Base-by-base conservation (phyloP, 768 basidiomycete genomes). In the Mycena alexandri region DNA sequence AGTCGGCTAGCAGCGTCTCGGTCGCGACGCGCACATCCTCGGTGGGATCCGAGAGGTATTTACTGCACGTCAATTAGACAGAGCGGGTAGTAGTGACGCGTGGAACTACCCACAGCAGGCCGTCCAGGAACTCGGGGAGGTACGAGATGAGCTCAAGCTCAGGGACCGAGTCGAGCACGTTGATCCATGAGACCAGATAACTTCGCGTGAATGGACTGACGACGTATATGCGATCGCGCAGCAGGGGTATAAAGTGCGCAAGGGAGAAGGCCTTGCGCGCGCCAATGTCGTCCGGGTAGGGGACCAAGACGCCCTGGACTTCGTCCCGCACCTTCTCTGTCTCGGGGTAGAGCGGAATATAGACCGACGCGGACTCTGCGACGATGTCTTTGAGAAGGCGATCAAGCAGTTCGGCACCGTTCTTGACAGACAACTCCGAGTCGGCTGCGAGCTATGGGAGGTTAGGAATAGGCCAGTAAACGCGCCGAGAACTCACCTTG, bases 351-450 rank as follows among this genome's bases (percentile, higher is more conserved):
- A 93, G 89, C 12, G 96, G 95, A 57, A 98, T 91, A 76, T 98
- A 98, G 41, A 93, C 92, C 0, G 96, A 95, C 2, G 97, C 98
- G 10, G 95, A 94, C 79, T 99, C 98, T 14, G 96, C 93, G 6
- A 99, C 97, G 53, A 98, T 97, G 72, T 99, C 98, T 75, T 99
- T 98, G 72, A 99, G 87, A n/a, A 98, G 87, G 21, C 97, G 89
- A 77, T 99, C 98, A 63, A 99, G 86, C 33, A 99, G 87, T 77
- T 99, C 98, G 1, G 98, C 96, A 2, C 97, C 97, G 74, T 98
- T 99, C 87, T 98, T 97, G 67, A 99, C 97, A 2, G 98, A 97
- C 42, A 94, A 74, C 72, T 99, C 97, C 0, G 95, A 93, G 78
- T 99, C 98, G 22, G 97, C 94, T 11, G 95, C 93, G 66, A 99